A percentile compares a stretch with the other conserved stretches of the same genome.
Evolutionary conservation across 371 early-diverging fungal genomes (phyloP).

Genomic region (Mortierella sp.): DNA sequence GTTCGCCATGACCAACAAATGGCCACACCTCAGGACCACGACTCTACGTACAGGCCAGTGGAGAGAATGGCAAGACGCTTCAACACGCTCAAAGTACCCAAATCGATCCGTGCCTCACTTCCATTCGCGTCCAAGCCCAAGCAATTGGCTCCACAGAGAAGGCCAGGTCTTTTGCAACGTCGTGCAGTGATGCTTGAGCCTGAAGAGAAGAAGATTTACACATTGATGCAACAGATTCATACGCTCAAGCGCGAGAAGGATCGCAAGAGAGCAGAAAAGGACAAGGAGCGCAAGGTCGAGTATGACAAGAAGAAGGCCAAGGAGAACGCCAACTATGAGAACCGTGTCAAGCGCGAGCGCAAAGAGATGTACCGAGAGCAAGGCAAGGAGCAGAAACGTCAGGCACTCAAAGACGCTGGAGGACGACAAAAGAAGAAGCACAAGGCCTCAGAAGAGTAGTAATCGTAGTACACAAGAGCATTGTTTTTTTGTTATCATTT

Average conservation of each 20-base stretch:
- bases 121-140: slow-evolving; percentile 96
- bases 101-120: slow-evolving; percentile 80
- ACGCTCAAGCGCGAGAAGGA: slow-evolving; percentile 89
- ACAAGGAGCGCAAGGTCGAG: slow-evolving; percentile 58
- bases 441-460: slow-evolving; percentile 43
- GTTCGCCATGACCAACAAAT: slow-evolving; percentile 82
- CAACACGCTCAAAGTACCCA: slow-evolving; percentile 88
- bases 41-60: slow-evolving; percentile 89
- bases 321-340: slow-evolving; percentile 58
- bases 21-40: slow-evolving; percentile 75
- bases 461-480: background rate
- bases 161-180: slow-evolving; percentile 63
- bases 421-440: slow-evolving; percentile 49
- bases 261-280: slow-evolving; percentile 77
- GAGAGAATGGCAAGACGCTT: slow-evolving; percentile 87
- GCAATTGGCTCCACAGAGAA: slow-evolving; percentile 59
- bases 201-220: slow-evolving; percentile 86
- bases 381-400: slow-evolving; percentile 51
- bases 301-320: slow-evolving; percentile 69
- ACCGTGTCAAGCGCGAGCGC: slow-evolving; percentile 51
- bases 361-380: slow-evolving; percentile 46
- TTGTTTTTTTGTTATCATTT: slow-evolving; percentile 11
- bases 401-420: slow-evolving; percentile 48
- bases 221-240: slow-evolving; percentile 86
- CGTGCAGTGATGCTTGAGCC: slow-evolving; percentile 93